phyloP scores from a whole-genome alignment of 2,329 filamentous ascomycete species.

The Diaporthe sp. region DNA sequence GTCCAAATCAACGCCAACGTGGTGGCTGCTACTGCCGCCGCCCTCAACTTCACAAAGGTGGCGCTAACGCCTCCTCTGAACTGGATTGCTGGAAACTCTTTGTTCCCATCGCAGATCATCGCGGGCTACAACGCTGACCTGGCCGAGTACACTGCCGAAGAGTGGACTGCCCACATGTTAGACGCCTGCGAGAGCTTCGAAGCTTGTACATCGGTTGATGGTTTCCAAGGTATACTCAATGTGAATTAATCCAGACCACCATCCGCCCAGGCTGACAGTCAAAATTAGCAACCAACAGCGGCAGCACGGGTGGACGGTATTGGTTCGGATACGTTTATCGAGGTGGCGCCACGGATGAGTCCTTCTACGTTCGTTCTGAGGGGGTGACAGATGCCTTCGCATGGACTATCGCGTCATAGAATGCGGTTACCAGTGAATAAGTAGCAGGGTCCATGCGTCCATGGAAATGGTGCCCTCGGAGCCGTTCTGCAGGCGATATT shows the following conservation, averaged over 20 bases:
- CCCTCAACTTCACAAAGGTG: constrained; percentile 30
- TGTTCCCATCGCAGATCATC: constrained; percentile 32
- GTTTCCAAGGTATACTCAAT: constrained; percentile 26
- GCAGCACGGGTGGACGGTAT: constrained; percentile 29
- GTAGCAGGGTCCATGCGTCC: neutral
- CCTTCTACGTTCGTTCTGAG: constrained; percentile 27
- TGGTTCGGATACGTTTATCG: constrained; percentile 35
- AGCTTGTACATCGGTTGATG: constrained; percentile 31
- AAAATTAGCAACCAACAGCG: constrained; percentile 23
- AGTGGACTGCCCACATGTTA: constrained; percentile 28
- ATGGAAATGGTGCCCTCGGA: neutral
- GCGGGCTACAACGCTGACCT: constrained; percentile 29
- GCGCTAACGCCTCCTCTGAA: constrained; percentile 29
- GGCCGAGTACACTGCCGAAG: constrained; percentile 23
- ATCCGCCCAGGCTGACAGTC: neutral
- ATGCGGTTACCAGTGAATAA: neutral
- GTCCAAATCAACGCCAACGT: neutral
- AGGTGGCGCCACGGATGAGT: constrained; percentile 27
- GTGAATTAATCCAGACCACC: neutral
- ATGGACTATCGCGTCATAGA: constrained; percentile 19
- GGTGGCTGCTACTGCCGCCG: neutral
- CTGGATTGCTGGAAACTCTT: constrained; percentile 29
- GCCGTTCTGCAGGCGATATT: too few species aligned
- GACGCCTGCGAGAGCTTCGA: constrained; percentile 23
- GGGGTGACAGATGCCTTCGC: constrained; percentile 24